phyloP scores from a whole-genome alignment of 1,284 basidiomycete species.

The Vanrija sp. region DNA sequence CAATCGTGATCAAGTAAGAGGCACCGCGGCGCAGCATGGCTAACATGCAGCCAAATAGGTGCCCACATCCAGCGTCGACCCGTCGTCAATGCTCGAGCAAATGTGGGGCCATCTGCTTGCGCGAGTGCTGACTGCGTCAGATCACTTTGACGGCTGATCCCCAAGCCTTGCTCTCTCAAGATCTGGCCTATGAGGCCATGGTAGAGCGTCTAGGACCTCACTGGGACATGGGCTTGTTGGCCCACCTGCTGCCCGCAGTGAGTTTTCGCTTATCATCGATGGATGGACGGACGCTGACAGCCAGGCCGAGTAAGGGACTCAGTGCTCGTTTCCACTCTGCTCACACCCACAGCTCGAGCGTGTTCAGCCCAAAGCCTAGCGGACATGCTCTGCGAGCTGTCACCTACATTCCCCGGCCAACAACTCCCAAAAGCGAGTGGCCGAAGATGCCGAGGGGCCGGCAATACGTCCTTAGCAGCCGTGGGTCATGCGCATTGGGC shows the following conservation, averaged over 20 bases:
- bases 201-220: background rate
- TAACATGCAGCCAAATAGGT: background rate
- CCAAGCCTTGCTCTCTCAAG: background rate
- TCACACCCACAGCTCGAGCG: too few species aligned
- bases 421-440: conserved; percentile 10
- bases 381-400: background rate
- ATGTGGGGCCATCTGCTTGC: background rate
- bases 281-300: background rate
- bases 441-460: conserved; percentile 21
- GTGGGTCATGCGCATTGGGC: conserved; percentile 7
- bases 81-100: background rate
- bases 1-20: conserved; percentile 2
- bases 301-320: background rate
- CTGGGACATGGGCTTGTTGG: conserved; percentile 7
- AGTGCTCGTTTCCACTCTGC: too few species aligned
- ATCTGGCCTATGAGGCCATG: background rate
- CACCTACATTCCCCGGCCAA: conserved; percentile 21
- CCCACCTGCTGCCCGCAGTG: conserved; percentile 5
- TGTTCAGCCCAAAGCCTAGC: too few species aligned
- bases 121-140: background rate
- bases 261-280: too few species aligned
- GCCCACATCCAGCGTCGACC: background rate
- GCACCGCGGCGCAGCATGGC: background rate
- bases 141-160: conserved; percentile 4
- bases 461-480: conserved; percentile 13